Evolutionary conservation across 2,329 filamentous ascomycete species (phyloP).

Genomic region (Monilinia laxa): DNA sequence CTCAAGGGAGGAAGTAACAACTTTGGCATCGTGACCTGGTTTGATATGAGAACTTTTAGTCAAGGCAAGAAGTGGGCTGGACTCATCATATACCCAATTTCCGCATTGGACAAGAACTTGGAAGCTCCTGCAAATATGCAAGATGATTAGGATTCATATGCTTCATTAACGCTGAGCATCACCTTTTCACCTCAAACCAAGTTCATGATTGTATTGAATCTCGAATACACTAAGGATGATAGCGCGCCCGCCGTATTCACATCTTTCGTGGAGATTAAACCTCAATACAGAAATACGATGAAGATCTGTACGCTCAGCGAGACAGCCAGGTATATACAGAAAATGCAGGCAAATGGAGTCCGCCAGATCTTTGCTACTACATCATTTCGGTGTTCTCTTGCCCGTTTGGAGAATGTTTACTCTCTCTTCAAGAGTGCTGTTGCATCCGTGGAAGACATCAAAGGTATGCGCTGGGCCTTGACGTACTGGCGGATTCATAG

Average conservation of each 20-base stretch:
- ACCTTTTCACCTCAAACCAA: neutral
- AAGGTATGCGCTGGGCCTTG: neutral
- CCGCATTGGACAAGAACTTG: neutral
- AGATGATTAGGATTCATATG: conserved; percentile 8
- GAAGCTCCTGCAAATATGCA: neutral
- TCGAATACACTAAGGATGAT: neutral
- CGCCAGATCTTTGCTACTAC: conserved; percentile 3
- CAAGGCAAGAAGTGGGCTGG: conserved; percentile 28
- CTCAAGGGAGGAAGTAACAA: conserved; percentile 50
- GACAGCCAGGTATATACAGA: neutral
- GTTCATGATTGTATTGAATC: neutral
- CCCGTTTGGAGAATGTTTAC: neutral
- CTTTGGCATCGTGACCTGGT: conserved; percentile 50
- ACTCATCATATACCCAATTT: neutral
- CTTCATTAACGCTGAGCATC: neutral
- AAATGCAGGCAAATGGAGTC: neutral
- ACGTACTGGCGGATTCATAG: conserved; percentile 3
- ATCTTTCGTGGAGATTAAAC: conserved; percentile 11
- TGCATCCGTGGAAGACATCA: neutral
- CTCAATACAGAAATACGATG: conserved; percentile 9
- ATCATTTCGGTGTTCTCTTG: neutral
- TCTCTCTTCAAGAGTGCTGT: neutral
- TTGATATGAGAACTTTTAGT: conserved; percentile 28
- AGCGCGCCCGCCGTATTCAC: neutral
- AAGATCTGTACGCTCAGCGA: neutral